A percentile compares a stretch with the other conserved stretches of the same genome.
Evolutionary conservation across 306 rosid species (phyloP).

Genomic region (Glycine latifolia): DNA sequence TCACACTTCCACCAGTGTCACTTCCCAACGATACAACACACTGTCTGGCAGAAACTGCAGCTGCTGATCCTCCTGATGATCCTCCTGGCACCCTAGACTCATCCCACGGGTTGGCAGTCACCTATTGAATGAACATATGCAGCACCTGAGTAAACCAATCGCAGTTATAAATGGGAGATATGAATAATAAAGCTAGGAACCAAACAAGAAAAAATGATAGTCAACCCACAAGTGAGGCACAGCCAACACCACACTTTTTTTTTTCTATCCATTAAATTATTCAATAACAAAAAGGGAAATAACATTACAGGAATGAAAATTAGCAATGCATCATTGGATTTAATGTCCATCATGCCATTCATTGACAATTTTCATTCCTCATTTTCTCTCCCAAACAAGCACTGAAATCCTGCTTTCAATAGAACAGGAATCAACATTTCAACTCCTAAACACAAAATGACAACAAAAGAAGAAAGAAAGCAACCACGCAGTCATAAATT

Average conservation of each 20-base stretch:
- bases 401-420: neutral
- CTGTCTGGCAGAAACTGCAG: slow-evolving; percentile 98
- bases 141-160: slow-evolving; percentile 91
- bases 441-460: slow-evolving; percentile 31
- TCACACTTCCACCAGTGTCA: slow-evolving; percentile 99
- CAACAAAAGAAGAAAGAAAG: no score
- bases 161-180: slow-evolving; percentile 60
- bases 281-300: neutral
- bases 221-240: neutral
- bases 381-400: slow-evolving; percentile 31
- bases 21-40: slow-evolving; percentile 93
- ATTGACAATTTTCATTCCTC: neutral
- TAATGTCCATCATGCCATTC: slow-evolving; percentile 5
- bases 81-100: slow-evolving; percentile 95
- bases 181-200: slow-evolving; percentile 25
- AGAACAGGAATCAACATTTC: slow-evolving; percentile 28
- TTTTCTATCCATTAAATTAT: neutral
- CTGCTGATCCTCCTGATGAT: slow-evolving; percentile 97
- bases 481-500: neutral
- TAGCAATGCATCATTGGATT: no score
- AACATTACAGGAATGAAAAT: no score
- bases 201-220: slow-evolving; percentile 25
- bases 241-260: neutral
- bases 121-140: slow-evolving; percentile 89
- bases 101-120: slow-evolving; percentile 98